A percentile compares a stretch with the other conserved stretches of the same genome.
Conservation (phyloP, 2,329 filamentous ascomycete species). For the Xylariaceae sp. region DNA sequence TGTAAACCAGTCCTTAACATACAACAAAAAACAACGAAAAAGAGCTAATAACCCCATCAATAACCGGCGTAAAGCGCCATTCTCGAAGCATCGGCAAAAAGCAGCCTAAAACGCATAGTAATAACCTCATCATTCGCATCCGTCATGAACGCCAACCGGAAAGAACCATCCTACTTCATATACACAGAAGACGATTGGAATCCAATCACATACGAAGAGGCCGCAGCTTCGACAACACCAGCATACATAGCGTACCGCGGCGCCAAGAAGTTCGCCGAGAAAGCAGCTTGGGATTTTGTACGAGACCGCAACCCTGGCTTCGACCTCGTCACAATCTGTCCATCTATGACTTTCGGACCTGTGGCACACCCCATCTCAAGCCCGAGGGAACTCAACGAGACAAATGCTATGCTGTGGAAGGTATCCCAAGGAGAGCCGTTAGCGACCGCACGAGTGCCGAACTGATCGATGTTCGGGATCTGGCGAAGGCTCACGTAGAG, state of each 20-base stretch:
- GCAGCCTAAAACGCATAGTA: neutral
- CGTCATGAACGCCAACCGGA: neutral
- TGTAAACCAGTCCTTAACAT: neutral
- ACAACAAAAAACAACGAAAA: neutral
- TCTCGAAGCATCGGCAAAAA: neutral
- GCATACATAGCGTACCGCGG: slow-evolving; percentile 38
- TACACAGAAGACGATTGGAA: neutral
- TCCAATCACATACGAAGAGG: neutral
- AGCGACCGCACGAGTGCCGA: slow-evolving; percentile 38
- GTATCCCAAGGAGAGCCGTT: slow-evolving; percentile 38
- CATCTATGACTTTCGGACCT: neutral
- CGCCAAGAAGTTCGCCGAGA: slow-evolving; percentile 37
- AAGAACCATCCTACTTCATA: neutral
- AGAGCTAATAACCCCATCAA: neutral
- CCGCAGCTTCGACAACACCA: slow-evolving; percentile 22
- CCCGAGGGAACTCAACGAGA: slow-evolving; percentile 34
- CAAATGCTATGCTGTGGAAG: slow-evolving; percentile 41
- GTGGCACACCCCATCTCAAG: neutral
- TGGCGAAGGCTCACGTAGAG: slow-evolving; percentile 43
- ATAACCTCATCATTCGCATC: neutral
- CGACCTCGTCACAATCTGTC: slow-evolving; percentile 37
- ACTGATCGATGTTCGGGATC: slow-evolving; percentile 38
- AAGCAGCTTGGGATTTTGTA: slow-evolving; percentile 35
- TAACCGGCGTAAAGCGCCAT: neutral
- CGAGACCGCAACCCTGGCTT: slow-evolving; percentile 35